These are phyloP conservation scores for Tolypocladium sp. DNA, from an alignment of 2,329 filamentous ascomycete species.

Conservation along the genomic window DNA sequence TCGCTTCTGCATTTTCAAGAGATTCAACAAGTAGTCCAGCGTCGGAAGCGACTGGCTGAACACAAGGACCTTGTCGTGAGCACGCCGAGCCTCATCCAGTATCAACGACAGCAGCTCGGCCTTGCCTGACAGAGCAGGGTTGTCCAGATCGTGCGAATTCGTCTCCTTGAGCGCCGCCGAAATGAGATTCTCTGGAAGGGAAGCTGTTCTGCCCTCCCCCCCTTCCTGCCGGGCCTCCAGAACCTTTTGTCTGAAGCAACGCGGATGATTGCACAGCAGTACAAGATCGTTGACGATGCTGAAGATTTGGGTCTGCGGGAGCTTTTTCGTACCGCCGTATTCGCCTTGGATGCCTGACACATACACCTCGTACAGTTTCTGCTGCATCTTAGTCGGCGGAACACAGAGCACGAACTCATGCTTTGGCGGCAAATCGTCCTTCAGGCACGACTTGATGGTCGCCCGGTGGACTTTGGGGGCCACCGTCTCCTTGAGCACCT, in stretches of 20 bases:
- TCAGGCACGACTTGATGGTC: slow-evolving; percentile 56
- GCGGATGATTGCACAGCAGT: slow-evolving; percentile 44
- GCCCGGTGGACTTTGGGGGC: slow-evolving; percentile 70
- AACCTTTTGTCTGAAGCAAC: slow-evolving; percentile 30
- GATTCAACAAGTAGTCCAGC: slow-evolving; percentile 56
- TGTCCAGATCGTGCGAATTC: slow-evolving; percentile 28
- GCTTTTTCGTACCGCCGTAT: neutral
- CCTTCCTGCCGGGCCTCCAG: slow-evolving; percentile 6
- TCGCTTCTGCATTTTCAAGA: slow-evolving; percentile 41
- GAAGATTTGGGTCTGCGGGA: slow-evolving; percentile 20
- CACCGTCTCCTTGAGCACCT: slow-evolving; percentile 62
- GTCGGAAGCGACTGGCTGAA: slow-evolving; percentile 68
- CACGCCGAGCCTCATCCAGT: slow-evolving; percentile 50
- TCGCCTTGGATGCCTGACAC: slow-evolving; percentile 15
- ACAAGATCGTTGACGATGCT: slow-evolving; percentile 27
- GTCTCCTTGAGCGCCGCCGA: slow-evolving; percentile 25
- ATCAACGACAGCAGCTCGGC: slow-evolving; percentile 59
- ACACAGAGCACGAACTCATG: slow-evolving; percentile 74
- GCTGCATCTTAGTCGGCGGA: slow-evolving; percentile 58
- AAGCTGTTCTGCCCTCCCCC: slow-evolving; percentile 3
- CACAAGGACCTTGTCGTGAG: slow-evolving; percentile 66
- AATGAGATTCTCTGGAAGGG: slow-evolving; percentile 17
- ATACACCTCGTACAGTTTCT: slow-evolving; percentile 47
- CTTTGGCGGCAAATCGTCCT: slow-evolving; percentile 62
- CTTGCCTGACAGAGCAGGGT: slow-evolving; percentile 55